These are phyloP conservation scores for Linum lewisii DNA, from an alignment of 345 rosid species.

Conservation along the genomic window DNA sequence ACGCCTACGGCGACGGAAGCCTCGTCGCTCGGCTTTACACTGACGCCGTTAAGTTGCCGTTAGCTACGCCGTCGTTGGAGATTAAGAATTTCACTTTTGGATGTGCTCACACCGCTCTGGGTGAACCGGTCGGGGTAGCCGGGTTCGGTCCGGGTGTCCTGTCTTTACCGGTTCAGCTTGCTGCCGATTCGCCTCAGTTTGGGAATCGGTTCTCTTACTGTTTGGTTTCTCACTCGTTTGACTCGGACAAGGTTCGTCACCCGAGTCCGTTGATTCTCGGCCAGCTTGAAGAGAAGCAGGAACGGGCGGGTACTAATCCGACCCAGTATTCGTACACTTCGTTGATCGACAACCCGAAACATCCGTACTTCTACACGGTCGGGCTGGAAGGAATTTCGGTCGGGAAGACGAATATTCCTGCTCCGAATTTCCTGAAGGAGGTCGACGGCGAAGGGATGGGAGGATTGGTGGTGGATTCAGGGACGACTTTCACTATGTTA, in stretches of 20 bases:
- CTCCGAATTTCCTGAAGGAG: slow-evolving; percentile 43
- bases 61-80: slow-evolving; percentile 28
- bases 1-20: slow-evolving; percentile 95
- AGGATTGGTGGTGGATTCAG: slow-evolving; percentile 87
- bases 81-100: slow-evolving; percentile 73
- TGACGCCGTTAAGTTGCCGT: slow-evolving; percentile 45
- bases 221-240: slow-evolving; percentile 75
- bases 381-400: slow-evolving; percentile 80
- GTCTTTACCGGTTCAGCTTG: slow-evolving; percentile 74
- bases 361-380: slow-evolving; percentile 81
- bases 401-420: slow-evolving; percentile 55
- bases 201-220: slow-evolving; percentile 89
- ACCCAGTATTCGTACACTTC: slow-evolving; percentile 49
- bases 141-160: slow-evolving; percentile 89
- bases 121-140: slow-evolving; percentile 92
- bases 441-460: slow-evolving; percentile 59
- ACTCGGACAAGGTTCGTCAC: slow-evolving; percentile 46
- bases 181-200: slow-evolving; percentile 46
- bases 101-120: slow-evolving; percentile 77
- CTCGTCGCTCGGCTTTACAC: slow-evolving; percentile 52
- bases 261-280: slow-evolving; percentile 94
- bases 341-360: slow-evolving; percentile 69
- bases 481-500: slow-evolving; percentile 92
- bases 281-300: slow-evolving; percentile 43
- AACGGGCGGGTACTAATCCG: slow-evolving; percentile 9